These are phyloP conservation scores for Graphium sp. DNA, from an alignment of 2,329 filamentous ascomycete species.

Conservation along the genomic window DNA sequence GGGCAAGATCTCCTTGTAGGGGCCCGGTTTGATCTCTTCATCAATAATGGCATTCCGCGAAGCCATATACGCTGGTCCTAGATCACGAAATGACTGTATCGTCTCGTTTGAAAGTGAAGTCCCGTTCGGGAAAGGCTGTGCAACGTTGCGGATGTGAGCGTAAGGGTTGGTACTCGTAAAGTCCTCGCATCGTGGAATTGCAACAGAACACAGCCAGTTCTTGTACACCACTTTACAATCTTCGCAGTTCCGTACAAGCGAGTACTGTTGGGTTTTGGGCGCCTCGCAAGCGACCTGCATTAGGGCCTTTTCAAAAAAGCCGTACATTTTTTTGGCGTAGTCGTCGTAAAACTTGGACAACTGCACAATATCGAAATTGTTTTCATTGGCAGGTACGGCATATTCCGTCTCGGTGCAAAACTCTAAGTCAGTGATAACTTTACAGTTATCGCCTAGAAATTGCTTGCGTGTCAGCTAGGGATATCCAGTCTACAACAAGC, in stretches of 20 bases:
- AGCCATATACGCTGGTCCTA: constrained; percentile 19
- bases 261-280: constrained; percentile 57
- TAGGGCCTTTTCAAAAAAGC: constrained; percentile 66
- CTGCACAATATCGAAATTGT: constrained; percentile 35
- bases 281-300: constrained; percentile 78
- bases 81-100: constrained; percentile 11
- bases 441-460: constrained; percentile 56
- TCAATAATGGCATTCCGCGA: constrained; percentile 66
- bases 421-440: constrained; percentile 68
- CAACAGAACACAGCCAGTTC: constrained; percentile 84
- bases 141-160: constrained; percentile 48
- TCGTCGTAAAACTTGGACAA: constrained; percentile 65
- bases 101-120: constrained; percentile 30
- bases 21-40: constrained; percentile 53
- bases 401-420: constrained; percentile 86
- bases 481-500: background rate
- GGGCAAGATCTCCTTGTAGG: constrained; percentile 85
- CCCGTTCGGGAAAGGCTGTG: constrained; percentile 55
- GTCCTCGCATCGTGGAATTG: constrained; percentile 83
- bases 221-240: constrained; percentile 76
- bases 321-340: constrained; percentile 51
- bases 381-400: constrained; percentile 68
- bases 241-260: constrained; percentile 57
- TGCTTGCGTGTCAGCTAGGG: background rate
- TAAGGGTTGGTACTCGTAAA: constrained; percentile 37